Evolutionary conservation across 805 yeast species (phyloP).

Genomic region (Yarrowia deformans): DNA sequence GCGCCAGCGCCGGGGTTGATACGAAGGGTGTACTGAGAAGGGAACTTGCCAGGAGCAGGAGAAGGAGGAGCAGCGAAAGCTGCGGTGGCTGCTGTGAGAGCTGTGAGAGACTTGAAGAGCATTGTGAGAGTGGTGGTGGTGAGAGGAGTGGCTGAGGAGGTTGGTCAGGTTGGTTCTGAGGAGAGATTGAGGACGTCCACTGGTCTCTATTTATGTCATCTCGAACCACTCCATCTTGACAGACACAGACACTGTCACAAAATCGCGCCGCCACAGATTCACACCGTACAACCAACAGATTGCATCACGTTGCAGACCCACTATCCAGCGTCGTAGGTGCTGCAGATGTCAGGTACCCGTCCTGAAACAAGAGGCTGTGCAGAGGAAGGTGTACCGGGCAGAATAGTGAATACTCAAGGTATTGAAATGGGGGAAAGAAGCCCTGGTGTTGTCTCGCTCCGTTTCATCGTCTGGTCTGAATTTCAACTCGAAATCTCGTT

Average conservation of each 20-base stretch:
- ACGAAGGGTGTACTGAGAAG: neutral
- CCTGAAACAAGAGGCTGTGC: constrained; percentile 30
- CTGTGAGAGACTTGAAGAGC: constrained; percentile 4
- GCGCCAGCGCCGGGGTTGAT: constrained; percentile 1
- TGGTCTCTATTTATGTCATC: neutral
- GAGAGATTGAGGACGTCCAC: neutral
- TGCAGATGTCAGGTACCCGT: constrained; percentile 32
- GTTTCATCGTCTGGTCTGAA: no score
- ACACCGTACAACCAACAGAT: neutral
- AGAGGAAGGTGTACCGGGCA: neutral
- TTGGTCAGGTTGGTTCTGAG: no score
- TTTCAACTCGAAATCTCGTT: no score
- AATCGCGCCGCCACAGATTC: no score
- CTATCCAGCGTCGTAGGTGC: neutral
- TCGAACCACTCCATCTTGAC: neutral
- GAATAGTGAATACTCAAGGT: no score
- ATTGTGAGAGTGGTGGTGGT: neutral
- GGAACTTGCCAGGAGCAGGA: neutral
- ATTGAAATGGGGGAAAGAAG: no score
- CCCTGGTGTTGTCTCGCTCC: no score
- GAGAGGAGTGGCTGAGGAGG: no score
- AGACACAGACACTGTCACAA: no score
- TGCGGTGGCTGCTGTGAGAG: neutral
- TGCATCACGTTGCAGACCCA: constrained; percentile 1
- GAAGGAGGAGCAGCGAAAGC: constrained; percentile 3